These are phyloP conservation scores for Abortiporus biennis DNA, from an alignment of 1,284 basidiomycete species.

Conservation along the genomic window DNA sequence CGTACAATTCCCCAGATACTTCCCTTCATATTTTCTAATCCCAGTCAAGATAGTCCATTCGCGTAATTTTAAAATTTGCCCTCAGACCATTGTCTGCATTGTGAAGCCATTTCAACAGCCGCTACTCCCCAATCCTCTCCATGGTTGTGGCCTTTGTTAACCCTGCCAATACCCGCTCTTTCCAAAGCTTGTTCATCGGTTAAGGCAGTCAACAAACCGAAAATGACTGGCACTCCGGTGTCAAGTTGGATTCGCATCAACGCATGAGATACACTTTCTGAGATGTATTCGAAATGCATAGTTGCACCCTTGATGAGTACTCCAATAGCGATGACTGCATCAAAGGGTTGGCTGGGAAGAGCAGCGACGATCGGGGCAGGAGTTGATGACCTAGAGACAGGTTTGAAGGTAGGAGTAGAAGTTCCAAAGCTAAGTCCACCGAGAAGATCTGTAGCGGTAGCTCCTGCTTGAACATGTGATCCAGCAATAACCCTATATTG, in stretches of 20 bases:
- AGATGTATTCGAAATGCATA: constrained; percentile 99
- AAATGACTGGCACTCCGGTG: constrained; percentile 91
- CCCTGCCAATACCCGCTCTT: constrained; percentile 77
- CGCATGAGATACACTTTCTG: constrained; percentile 85
- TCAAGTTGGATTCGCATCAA: constrained; percentile 95
- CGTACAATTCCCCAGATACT: no score
- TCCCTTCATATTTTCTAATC: no score
- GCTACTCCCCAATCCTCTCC: constrained; percentile 96
- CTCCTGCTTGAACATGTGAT: constrained; percentile 72
- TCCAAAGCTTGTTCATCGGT: constrained; percentile 94
- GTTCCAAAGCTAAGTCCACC: constrained; percentile 54
- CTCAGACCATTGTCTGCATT: constrained; percentile 67
- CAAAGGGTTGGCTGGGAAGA: constrained; percentile 68
- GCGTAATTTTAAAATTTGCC: constrained; percentile 66
- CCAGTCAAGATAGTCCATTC: no score
- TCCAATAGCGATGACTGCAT: constrained; percentile 95
- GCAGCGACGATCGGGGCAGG: constrained; percentile 35
- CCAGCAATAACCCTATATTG: constrained; percentile 70
- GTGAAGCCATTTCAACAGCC: constrained; percentile 88
- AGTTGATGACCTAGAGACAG: constrained; percentile 41
- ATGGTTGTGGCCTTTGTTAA: constrained; percentile 82
- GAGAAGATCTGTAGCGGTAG: constrained; percentile 74
- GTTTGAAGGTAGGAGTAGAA: constrained; percentile 26
- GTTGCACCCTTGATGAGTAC: constrained; percentile 96
- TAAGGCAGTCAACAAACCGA: constrained; percentile 92